A percentile compares a stretch with the other conserved stretches of the same genome.
These are phyloP conservation scores for Wickerhamomyces rabaulensis DNA, from an alignment of 805 yeast species.

Conservation along the genomic window DNA sequence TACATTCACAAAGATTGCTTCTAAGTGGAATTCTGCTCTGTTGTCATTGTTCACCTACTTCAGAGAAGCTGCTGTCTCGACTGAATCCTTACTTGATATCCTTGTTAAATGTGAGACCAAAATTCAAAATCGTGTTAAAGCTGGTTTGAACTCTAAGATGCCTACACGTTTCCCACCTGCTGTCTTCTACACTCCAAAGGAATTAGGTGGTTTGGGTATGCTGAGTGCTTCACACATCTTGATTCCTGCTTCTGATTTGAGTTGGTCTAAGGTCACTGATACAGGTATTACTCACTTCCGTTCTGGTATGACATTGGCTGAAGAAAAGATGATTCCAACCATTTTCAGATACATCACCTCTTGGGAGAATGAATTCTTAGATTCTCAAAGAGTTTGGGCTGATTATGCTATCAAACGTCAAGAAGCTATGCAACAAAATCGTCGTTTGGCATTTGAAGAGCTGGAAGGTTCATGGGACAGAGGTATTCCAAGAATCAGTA, in stretches of 20 bases:
- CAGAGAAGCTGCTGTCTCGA: constrained; percentile 87
- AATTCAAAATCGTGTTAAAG: constrained; percentile 88
- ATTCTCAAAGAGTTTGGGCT: constrained; percentile 96
- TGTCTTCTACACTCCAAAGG: constrained; percentile 96
- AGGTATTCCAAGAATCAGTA: constrained; percentile 94
- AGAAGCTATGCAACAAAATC: constrained; percentile 80
- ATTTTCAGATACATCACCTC: constrained; percentile 87
- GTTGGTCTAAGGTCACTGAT: constrained; percentile 91
- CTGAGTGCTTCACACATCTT: constrained; percentile 92
- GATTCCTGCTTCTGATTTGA: constrained; percentile 87
- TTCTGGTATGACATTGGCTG: constrained; percentile 84
- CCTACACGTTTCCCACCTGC: constrained; percentile 99
- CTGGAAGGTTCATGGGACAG: constrained; percentile 94
- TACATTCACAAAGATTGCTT: constrained; percentile 89
- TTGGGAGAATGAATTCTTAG: constrained; percentile 95
- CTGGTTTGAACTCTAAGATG: constrained; percentile 96
- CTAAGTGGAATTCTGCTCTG: constrained; percentile 93
- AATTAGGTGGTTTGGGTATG: constrained; percentile 97
- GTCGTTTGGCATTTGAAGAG: constrained; percentile 87
- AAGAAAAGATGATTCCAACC: constrained; percentile 82
- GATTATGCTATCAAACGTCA: constrained; percentile 88
- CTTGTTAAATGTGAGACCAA: constrained; percentile 89
- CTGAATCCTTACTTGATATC: constrained; percentile 70
- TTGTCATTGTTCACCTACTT: constrained; percentile 83
- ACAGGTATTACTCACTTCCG: constrained; percentile 93